Evolutionary conservation across 108 stramenopile species (phyloP).

Genomic region (Schizochytrium sp.): DNA sequence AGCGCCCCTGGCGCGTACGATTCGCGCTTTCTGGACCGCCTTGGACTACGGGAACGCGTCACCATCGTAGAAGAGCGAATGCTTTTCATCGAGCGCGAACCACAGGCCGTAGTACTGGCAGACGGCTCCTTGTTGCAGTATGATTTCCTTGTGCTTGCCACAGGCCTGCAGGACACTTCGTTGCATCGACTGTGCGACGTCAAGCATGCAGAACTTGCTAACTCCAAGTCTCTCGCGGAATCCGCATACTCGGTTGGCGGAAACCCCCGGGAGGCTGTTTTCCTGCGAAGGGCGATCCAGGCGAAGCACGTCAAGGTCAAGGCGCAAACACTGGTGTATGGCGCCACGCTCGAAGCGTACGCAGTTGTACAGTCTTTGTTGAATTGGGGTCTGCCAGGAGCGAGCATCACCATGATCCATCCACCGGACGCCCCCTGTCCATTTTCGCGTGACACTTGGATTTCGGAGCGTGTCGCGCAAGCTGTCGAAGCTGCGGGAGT

Average conservation of each 20-base stretch:
- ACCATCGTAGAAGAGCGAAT: constrained; percentile 25
- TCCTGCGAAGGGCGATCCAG: background rate
- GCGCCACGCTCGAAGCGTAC: background rate
- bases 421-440: background rate
- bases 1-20: background rate
- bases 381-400: background rate
- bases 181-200: background rate
- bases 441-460: background rate
- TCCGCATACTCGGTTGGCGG: background rate
- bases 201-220: background rate
- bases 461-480: background rate
- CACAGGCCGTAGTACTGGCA: constrained; percentile 32
- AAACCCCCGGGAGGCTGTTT: background rate
- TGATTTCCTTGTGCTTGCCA: constrained; percentile 45
- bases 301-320: background rate
- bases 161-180: constrained; percentile 31
- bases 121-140: constrained; percentile 41
- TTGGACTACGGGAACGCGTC: constrained; percentile 29
- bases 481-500: background rate
- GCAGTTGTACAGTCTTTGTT: background rate
- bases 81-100: constrained; percentile 34
- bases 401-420: background rate
- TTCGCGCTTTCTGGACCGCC: background rate
- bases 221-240: background rate
- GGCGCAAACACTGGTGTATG: background rate